A percentile compares a stretch with the other conserved stretches of the same genome.
Evolutionary conservation across 1,284 basidiomycete species (phyloP).

Genomic region (Rugosomyces carneus): DNA sequence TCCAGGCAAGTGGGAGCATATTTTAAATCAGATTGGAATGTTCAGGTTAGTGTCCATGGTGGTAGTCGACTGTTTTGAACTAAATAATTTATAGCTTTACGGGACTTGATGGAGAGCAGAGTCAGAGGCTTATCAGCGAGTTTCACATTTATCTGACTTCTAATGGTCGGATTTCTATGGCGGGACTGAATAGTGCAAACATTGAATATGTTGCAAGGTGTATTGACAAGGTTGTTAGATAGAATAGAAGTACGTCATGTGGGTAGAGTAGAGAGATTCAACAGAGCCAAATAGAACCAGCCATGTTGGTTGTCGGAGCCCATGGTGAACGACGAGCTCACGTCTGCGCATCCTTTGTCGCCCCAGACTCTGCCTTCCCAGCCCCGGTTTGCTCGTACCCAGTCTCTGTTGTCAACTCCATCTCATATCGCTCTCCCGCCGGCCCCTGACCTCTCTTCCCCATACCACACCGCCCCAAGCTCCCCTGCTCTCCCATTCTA

Average conservation of each 20-base stretch:
- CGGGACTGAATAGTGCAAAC: conserved; percentile 51
- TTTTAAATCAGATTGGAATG: conserved; percentile 89
- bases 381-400: background rate
- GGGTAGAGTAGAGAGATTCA: conserved; percentile 14
- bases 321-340: conserved; percentile 11
- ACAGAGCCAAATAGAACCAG: conserved; percentile 9
- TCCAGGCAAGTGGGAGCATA: conserved; percentile 90
- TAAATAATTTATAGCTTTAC: conserved; percentile 56
- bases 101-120: conserved; percentile 66
- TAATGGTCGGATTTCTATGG: conserved; percentile 87
- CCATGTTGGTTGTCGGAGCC: conserved; percentile 12
- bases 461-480: conserved; percentile 17
- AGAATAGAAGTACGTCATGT: conserved; percentile 15
- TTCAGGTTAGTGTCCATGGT: conserved; percentile 57
- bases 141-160: conserved; percentile 85
- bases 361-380: conserved; percentile 10
- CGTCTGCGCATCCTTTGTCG: conserved; percentile 5
- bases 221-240: conserved; percentile 62
- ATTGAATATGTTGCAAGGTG: conserved; percentile 70
- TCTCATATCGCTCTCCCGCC: conserved; percentile 28
- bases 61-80: background rate
- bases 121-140: conserved; percentile 66
- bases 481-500: conserved; percentile 24
- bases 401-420: conserved; percentile 13
- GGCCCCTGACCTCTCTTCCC: conserved; percentile 17